Percentiles rank a stretch among this genome's conserved stretches.
Evolutionary conservation across 2,329 filamentous ascomycete species (phyloP).

Genomic region (Nigrospora oryzae): DNA sequence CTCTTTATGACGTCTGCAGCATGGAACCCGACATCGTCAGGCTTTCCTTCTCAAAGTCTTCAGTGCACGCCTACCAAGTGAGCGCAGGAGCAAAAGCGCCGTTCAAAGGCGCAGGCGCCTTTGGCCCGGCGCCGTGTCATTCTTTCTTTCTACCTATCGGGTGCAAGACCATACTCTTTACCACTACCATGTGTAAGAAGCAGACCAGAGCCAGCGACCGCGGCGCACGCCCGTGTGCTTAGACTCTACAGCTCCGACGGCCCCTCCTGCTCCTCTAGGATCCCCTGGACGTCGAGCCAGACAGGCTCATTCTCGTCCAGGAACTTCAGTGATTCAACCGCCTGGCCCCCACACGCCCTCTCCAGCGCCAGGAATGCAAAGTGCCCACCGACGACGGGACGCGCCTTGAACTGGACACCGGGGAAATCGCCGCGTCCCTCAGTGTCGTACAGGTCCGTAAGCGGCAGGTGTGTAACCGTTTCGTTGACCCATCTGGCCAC

Average conservation of each 20-base stretch:
- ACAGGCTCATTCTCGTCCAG: constrained; percentile 28
- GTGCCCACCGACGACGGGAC: constrained; percentile 78
- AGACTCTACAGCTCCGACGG: constrained; percentile 14
- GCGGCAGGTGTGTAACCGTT: constrained; percentile 63
- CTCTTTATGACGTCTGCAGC: no score
- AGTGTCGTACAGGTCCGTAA: constrained; percentile 78
- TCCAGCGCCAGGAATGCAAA: constrained; percentile 80
- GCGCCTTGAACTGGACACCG: constrained; percentile 66
- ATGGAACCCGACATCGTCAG: no score
- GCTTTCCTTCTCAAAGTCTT: no score
- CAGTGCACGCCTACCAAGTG: no score
- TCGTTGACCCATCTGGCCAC: constrained; percentile 80
- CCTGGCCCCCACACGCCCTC: constrained; percentile 66
- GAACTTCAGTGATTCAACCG: constrained; percentile 47
- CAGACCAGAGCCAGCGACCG: no score
- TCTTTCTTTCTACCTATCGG: no score
- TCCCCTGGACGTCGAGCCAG: constrained; percentile 24
- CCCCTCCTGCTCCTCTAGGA: constrained; percentile 17
- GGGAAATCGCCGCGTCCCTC: constrained; percentile 71
- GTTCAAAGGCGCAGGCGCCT: no score
- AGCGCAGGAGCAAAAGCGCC: no score
- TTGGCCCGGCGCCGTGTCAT: no score
- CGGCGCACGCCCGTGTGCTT: no score
- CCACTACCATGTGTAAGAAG: no score
- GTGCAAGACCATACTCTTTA: no score